phyloP scores from a whole-genome alignment of 2,329 filamentous ascomycete genomes.

The Fusarium tupiense region DNA sequence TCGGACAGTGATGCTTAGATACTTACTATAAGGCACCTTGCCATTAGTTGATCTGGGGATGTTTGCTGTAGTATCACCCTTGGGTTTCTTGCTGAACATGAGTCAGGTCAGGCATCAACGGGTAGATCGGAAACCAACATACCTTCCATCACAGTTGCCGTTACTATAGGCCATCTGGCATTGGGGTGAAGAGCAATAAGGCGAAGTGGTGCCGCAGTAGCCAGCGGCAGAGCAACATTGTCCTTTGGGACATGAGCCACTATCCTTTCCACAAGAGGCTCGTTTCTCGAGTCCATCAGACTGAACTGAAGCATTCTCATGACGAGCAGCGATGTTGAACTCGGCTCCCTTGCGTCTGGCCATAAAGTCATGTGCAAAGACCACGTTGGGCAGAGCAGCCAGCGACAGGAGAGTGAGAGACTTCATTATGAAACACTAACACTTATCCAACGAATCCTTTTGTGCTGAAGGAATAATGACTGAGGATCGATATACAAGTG shows the following conservation, averaged over 20 bases:
- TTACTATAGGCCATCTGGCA: conserved; percentile 51
- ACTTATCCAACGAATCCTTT: not conserved
- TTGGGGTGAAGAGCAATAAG: conserved; percentile 48
- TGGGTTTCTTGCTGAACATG: conserved; percentile 40
- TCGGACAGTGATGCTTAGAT: fast-evolving
- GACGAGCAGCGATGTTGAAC: conserved; percentile 2
- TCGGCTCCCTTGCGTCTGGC: conserved; percentile 10
- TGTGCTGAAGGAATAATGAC: not conserved
- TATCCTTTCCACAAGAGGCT: conserved; percentile 43
- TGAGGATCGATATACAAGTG: not conserved
- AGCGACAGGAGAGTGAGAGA: not conserved
- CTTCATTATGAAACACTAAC: conserved; percentile 7
- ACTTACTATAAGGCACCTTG: conserved; percentile 48
- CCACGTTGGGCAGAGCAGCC: not conserved
- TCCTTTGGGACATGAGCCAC: conserved; percentile 44
- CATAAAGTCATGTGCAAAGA: conserved; percentile 6
- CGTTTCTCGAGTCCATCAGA: not conserved
- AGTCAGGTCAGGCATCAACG: not conserved
- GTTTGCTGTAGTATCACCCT: conserved; percentile 43
- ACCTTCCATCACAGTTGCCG: conserved; percentile 49
- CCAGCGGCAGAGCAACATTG: conserved; percentile 49
- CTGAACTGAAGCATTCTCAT: not conserved
- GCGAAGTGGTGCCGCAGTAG: conserved; percentile 46
- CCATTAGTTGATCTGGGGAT: conserved; percentile 43
- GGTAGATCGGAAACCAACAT: conserved; percentile 6